Base-by-base conservation (phyloP, 2,329 filamentous ascomycete species). In the Myotisia sp. region DNA sequence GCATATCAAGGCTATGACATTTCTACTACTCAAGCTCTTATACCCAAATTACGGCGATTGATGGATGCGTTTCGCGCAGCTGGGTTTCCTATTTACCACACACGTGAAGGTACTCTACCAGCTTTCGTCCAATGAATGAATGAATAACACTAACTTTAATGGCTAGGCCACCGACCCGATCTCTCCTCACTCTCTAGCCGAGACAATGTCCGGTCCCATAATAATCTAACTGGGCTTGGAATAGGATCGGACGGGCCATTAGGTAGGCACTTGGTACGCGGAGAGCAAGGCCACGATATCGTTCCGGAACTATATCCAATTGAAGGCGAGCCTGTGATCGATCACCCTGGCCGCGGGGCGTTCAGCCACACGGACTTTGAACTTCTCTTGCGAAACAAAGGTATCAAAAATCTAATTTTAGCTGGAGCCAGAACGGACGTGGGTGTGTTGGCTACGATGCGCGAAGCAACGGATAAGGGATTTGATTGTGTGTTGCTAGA, bases 211-310 rank as follows among this genome's bases (percentile, higher is more conserved):
- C 63, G 71, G 3, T 70, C 65, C 26, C 56, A 56, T 8, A 67
- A 73, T 37, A 71, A 71, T 42, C 43, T 58, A 3, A 59, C 60
- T 1, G 58, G 61, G 5, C 44, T 68, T n/a, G 65, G 65, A 0
- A 72, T 74, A 29, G 64, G 62, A 3, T 60, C 63, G 7, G 51
- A 41, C 9, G 71, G 71, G 0, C 70, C 70, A 1, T 49, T 74
- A 28, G 71, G 72, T 1, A 64, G 66, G n/a, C 59, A 75, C 2
- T 53, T 76, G 3, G 56, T 76, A 16, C 64, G 71, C 13, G 71
- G 72, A 1, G 67, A 74, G 44, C 45, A 55, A 14, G 72, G 72
- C 1, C 70, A 74, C 45, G 70, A 68, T 29, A 71, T 65, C 19
- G 61, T 75, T 12, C 53, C 62, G 5, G 70, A 75, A 43, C 49